Evolutionary conservation across 2,329 filamentous ascomycete species (phyloP).

Genomic region (Paecilomyces dactylethromorphus): DNA sequence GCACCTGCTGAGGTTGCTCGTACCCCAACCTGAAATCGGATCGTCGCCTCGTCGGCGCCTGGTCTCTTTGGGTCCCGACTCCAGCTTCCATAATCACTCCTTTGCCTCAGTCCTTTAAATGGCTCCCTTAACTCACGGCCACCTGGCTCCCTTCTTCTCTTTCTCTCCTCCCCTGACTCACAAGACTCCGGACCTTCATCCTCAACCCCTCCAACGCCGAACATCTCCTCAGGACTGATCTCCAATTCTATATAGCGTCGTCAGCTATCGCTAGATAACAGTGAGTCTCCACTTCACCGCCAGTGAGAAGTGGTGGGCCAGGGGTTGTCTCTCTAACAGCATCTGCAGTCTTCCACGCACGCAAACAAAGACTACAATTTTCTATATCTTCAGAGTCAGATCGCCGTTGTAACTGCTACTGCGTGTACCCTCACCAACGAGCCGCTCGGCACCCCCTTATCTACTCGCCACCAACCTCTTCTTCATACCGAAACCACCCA

Average conservation of each 20-base stretch:
- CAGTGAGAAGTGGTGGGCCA: background rate
- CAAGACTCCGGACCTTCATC: background rate
- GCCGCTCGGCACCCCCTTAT: background rate
- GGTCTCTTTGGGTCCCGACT: constrained; percentile 5
- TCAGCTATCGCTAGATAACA: background rate
- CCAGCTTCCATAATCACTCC: constrained; percentile 2
- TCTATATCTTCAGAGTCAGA: background rate
- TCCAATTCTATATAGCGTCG: background rate
- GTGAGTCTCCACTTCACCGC: background rate
- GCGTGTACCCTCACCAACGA: background rate
- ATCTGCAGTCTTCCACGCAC: background rate
- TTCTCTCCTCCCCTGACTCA: constrained; percentile 1
- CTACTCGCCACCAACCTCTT: constrained; percentile 2
- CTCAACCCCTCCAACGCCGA: background rate
- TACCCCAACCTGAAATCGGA: constrained; percentile 4
- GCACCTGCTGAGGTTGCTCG: constrained; percentile 1
- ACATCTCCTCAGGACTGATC: background rate
- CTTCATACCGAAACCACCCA: constrained; percentile 10
- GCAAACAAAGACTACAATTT: constrained; percentile 3
- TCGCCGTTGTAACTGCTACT: constrained; percentile 6
- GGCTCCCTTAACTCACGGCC: constrained; percentile 3
- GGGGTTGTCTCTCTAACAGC: background rate
- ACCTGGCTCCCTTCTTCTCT: constrained; percentile 4
- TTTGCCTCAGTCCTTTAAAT: constrained; percentile 5
- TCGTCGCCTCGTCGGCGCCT: constrained; percentile 7